Evolutionary conservation across 2,329 filamentous ascomycete genomes (phyloP), one percentile per base, ranked within the genome.

Genomic region (Exophiala phaeomuriformis): DNA sequence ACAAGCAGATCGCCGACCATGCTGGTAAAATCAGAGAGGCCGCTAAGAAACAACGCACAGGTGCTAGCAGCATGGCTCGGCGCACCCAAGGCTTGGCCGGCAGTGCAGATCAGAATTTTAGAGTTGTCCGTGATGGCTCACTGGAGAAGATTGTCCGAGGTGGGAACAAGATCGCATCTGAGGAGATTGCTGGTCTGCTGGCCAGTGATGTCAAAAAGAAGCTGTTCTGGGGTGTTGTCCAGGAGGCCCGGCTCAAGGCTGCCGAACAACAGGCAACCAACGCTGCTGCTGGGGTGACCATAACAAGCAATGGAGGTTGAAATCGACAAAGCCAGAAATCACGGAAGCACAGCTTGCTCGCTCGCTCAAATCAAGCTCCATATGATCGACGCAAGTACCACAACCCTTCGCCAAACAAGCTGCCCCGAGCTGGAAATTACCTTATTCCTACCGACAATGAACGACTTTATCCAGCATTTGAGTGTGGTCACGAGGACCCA

Each of bases 1-100:
- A 86, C 64, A 93, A 90, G 70, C 90, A 96, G 71, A 93, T 98
- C 72, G 76, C 84, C 46, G 93, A 98, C 69, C 76, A 97, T 41
- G 86, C 86, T 39, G 81, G 83, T 61, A 96, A 95, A 73, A 85
- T 94, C 61, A 77, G 78, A 61, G 83, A 89, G 60, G 81, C 83
- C 2, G 81, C 75, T 5, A 68, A 70, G 39, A 70, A 72, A 36
- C 65, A 61, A 49, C 64, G 62, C 39, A 62, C 51, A 19, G 51
- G 50, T 32, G 50, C 53, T 3, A 55, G 32, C 30, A 55, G 32
- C 30, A 48, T 60, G 12, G 45, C 51, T 3, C 44, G 57, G 10
- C 42, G 55, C 33, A 49, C 44, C 5, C 53, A 54, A 47, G 69
- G 67, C 39, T 51, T 53, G 52, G 59, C 53, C 3, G 49, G 49